Percentiles rank a stretch among this genome's conserved stretches.
Evolutionary conservation across 371 early-diverging fungal genomes (phyloP).

Genomic region (Syncephalastrum racemosum): DNA sequence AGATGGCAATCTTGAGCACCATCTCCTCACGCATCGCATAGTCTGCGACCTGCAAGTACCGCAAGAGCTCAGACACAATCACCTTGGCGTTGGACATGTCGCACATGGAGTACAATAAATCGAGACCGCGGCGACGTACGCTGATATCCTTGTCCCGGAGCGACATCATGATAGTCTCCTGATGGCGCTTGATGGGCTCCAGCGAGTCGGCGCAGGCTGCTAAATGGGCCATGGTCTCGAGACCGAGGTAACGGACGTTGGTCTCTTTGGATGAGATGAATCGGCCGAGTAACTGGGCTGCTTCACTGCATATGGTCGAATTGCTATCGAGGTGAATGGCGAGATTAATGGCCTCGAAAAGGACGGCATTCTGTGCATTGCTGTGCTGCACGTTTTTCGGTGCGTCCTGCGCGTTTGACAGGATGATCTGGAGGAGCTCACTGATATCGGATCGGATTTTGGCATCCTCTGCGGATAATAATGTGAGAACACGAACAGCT

Average conservation of each 20-base stretch:
- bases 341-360: constrained; percentile 95
- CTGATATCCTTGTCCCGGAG: constrained; percentile 95
- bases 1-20: constrained; percentile 96
- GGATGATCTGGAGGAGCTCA: constrained; percentile 75
- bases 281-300: constrained; percentile 78
- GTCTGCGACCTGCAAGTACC: constrained; percentile 87
- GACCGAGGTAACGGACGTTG: constrained; percentile 90
- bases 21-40: constrained; percentile 93
- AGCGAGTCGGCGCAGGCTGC: constrained; percentile 87
- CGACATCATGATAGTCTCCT: constrained; percentile 86
- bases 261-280: constrained; percentile 94
- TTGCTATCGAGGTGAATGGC: constrained; percentile 91
- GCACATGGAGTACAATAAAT: constrained; percentile 96
- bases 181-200: constrained; percentile 82
- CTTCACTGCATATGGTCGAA: constrained; percentile 82
- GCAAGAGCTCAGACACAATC: constrained; percentile 88
- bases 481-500: not conserved
- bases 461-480: constrained; percentile 45
- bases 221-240: constrained; percentile 97
- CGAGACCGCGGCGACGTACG: constrained; percentile 93
- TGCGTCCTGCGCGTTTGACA: constrained; percentile 81
- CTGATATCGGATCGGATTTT: constrained; percentile 65
- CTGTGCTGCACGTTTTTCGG: constrained; percentile 96
- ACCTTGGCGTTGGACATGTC: constrained; percentile 82
- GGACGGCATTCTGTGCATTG: constrained; percentile 94